Conservation (phyloP, 371 early-diverging fungal genomes). For the Haplosporangium sp. region DNA sequence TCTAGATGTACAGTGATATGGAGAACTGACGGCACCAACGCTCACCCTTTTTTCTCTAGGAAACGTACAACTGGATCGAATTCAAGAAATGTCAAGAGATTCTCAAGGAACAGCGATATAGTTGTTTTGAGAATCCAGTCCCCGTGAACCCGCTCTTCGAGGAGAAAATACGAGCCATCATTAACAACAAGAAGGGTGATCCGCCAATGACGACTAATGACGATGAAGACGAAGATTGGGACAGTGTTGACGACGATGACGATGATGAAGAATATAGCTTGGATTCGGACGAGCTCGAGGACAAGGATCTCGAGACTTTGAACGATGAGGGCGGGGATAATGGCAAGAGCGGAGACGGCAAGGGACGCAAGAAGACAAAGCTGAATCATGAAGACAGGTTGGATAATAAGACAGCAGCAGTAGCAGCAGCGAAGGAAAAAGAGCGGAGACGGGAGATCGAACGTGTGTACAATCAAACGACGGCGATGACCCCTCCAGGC, state of each 20-base stretch:
- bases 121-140: slow-evolving; percentile 24
- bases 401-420: background rate
- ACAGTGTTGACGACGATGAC: slow-evolving; percentile 55
- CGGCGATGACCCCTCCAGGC: slow-evolving; percentile 35
- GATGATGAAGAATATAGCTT: slow-evolving; percentile 62
- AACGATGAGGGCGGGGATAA: slow-evolving; percentile 2
- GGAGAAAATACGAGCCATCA: slow-evolving; percentile 27
- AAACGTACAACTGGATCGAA: slow-evolving; percentile 51
- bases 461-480: slow-evolving; percentile 12
- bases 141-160: slow-evolving; percentile 40
- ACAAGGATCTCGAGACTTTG: slow-evolving; percentile 51
- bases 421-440: slow-evolving; percentile 13
- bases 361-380: slow-evolving; percentile 18
- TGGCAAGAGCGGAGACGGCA: background rate
- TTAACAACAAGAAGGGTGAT: slow-evolving; percentile 12
- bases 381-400: background rate
- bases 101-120: slow-evolving; percentile 33
- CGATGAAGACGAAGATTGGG: slow-evolving; percentile 27
- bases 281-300: slow-evolving; percentile 60
- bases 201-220: slow-evolving; percentile 3
- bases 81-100: slow-evolving; percentile 46
- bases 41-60: slow-evolving; percentile 13
- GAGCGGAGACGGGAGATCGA: slow-evolving; percentile 23
- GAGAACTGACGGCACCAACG: background rate
- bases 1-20: too few species aligned